These are phyloP conservation scores for Silene uniflora DNA, from an alignment of 148 eudicot genomes.

Conservation along the genomic window DNA sequence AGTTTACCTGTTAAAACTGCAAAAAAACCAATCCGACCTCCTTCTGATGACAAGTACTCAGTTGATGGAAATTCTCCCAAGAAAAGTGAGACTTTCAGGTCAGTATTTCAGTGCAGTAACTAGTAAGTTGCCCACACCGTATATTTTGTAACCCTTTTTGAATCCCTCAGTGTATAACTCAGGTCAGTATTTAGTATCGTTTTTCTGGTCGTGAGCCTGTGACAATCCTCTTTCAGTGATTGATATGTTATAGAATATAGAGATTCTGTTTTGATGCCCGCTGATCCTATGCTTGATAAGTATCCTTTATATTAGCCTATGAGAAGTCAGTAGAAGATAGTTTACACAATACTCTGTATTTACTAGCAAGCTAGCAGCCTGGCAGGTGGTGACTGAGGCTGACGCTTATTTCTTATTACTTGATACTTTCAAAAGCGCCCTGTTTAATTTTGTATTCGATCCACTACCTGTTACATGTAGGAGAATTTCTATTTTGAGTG, in stretches of 20 bases:
- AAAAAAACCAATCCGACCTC: slow-evolving; percentile 36
- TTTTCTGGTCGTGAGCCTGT: background rate
- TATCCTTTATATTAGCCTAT: background rate
- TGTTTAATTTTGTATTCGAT: background rate
- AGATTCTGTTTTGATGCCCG: background rate
- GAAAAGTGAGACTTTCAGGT: slow-evolving; percentile 58
- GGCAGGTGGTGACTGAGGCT: background rate
- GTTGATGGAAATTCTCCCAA: slow-evolving; percentile 37
- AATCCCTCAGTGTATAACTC: background rate
- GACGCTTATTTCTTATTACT: background rate
- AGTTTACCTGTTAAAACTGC: slow-evolving; percentile 39
- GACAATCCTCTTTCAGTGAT: background rate
- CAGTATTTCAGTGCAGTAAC: slow-evolving; percentile 13
- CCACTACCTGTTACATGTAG: background rate
- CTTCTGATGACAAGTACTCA: slow-evolving; percentile 38
- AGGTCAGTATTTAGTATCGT: background rate
- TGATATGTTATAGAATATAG: background rate
- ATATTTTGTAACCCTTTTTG: background rate
- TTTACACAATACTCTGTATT: background rate
- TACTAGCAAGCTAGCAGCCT: background rate
- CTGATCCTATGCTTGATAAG: background rate
- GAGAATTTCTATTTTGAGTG: too few species aligned
- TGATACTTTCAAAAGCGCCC: background rate
- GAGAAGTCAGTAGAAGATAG: background rate
- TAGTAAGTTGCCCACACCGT: background rate